Percentiles rank a stretch among this genome's conserved stretches.
Evolutionary conservation across 73 alveolate species (phyloP).

Genomic region (Breviolum minutum): DNA sequence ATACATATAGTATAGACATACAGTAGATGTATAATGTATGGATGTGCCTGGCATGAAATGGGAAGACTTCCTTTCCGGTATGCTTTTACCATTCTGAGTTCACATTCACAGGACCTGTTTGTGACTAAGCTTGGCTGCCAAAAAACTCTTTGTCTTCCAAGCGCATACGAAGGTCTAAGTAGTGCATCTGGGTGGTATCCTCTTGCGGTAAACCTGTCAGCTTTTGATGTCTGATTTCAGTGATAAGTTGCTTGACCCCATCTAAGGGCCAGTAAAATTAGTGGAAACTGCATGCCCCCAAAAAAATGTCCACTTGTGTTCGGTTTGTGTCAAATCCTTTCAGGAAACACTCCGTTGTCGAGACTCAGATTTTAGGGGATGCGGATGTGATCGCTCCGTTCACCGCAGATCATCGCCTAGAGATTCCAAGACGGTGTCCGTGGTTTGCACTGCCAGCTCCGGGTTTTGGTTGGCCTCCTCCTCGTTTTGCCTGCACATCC

Average conservation of each 20-base stretch:
- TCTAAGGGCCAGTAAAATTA: no score
- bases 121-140: no score
- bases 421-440: slow-evolving; percentile 69
- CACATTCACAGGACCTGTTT: no score
- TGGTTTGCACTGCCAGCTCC: slow-evolving; percentile 27
- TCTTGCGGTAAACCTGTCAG: slow-evolving; percentile 66
- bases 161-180: slow-evolving; percentile 83
- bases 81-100: no score
- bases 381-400: not conserved
- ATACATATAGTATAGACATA: no score
- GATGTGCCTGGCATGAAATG: no score
- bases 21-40: no score
- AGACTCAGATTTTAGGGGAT: no score
- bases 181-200: slow-evolving; percentile 60
- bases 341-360: no score
- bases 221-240: not conserved
- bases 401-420: not conserved
- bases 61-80: no score
- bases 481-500: slow-evolving; percentile 2
- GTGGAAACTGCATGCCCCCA: not conserved
- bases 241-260: not conserved
- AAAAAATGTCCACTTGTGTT: no score
- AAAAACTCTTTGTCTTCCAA: slow-evolving; percentile 63
- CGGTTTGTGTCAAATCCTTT: no score
- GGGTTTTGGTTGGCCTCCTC: not conserved